phyloP scores from a whole-genome alignment of 495 filamentous ascomycete species.

The Lichenothelia convexa region DNA sequence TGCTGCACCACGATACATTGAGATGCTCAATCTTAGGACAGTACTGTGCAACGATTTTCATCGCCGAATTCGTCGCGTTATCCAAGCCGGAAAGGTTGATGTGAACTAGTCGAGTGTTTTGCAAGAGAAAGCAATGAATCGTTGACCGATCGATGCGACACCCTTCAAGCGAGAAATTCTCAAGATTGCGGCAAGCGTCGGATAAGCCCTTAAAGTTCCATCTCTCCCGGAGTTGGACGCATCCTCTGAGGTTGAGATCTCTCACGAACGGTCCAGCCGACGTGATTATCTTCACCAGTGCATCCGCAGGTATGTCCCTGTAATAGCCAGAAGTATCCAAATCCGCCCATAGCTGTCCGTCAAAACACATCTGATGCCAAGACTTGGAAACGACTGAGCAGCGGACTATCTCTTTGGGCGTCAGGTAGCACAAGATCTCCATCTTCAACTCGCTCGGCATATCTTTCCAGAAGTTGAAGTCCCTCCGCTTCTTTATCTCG shows the following conservation, averaged over 20 bases:
- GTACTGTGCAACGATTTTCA: slow-evolving; percentile 69
- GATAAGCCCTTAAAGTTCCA: slow-evolving; percentile 60
- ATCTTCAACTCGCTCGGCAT: slow-evolving; percentile 74
- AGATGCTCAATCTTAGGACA: slow-evolving; percentile 66
- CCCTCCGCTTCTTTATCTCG: slow-evolving; percentile 20
- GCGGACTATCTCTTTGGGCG: slow-evolving; percentile 66
- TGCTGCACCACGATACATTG: slow-evolving; percentile 82
- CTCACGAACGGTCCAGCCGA: slow-evolving; percentile 75
- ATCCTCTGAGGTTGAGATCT: slow-evolving; percentile 72
- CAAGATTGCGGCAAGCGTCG: slow-evolving; percentile 66
- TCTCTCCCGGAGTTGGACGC: slow-evolving; percentile 57
- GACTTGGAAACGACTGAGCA: slow-evolving; percentile 60
- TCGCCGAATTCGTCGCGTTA: slow-evolving; percentile 64
- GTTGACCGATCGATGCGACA: slow-evolving; percentile 66
- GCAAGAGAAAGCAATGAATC: slow-evolving; percentile 60
- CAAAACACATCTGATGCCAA: slow-evolving; percentile 78
- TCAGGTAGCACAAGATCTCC: slow-evolving; percentile 54
- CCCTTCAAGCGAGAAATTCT: slow-evolving; percentile 73
- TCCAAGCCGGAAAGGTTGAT: slow-evolving; percentile 71
- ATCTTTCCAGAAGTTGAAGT: slow-evolving; percentile 58
- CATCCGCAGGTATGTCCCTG: slow-evolving; percentile 61
- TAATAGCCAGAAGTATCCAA: slow-evolving; percentile 82
- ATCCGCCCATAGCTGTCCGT: slow-evolving; percentile 80
- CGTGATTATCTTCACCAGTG: slow-evolving; percentile 68
- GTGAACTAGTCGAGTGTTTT: slow-evolving; percentile 58